A percentile compares a stretch with the other conserved stretches of the same genome.
phyloP scores from a whole-genome alignment of 352 stramenopile species.

The Pythium grandisporangium region DNA sequence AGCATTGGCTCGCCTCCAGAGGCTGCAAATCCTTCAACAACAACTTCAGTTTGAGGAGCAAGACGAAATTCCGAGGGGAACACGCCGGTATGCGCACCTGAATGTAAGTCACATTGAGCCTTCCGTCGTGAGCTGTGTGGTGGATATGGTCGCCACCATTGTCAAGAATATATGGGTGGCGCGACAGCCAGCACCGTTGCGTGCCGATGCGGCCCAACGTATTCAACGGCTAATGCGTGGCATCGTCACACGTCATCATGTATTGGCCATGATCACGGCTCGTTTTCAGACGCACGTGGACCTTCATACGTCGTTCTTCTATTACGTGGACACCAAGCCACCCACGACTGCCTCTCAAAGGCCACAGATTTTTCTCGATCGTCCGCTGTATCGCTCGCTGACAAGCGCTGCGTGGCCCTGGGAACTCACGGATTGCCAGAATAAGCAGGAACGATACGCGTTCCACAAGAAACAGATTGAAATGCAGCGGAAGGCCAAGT shows the following conservation, averaged over 20 bases:
- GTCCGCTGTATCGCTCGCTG: slow-evolving; percentile 25
- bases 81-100: slow-evolving; percentile 34
- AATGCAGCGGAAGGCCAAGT: slow-evolving; percentile 31
- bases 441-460: slow-evolving; percentile 29
- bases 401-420: slow-evolving; percentile 25
- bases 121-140: slow-evolving; percentile 41
- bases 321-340: slow-evolving; percentile 42
- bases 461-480: slow-evolving; percentile 29
- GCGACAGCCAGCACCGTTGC: slow-evolving; percentile 17
- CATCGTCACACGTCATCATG: slow-evolving; percentile 23
- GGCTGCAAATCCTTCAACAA: too few species aligned
- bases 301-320: slow-evolving; percentile 32
- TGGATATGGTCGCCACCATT: slow-evolving; percentile 30
- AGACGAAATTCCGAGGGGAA: slow-evolving; percentile 21
- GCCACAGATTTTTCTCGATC: slow-evolving; percentile 23
- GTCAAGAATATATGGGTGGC: too few species aligned
- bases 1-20: too few species aligned
- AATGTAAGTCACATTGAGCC: slow-evolving; percentile 64
- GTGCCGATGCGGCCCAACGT: slow-evolving; percentile 35
- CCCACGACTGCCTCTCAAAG: too few species aligned
- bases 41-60: slow-evolving; percentile 3
- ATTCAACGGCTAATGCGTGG: slow-evolving; percentile 49
- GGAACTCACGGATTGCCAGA: slow-evolving; percentile 28
- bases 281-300: slow-evolving; percentile 36
- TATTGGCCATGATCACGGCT: slow-evolving; percentile 20